Evolutionary conservation across 73 alveolate genomes (phyloP), one percentile per base, ranked within the genome.

Genomic region (Paramecium pentaurelia): DNA sequence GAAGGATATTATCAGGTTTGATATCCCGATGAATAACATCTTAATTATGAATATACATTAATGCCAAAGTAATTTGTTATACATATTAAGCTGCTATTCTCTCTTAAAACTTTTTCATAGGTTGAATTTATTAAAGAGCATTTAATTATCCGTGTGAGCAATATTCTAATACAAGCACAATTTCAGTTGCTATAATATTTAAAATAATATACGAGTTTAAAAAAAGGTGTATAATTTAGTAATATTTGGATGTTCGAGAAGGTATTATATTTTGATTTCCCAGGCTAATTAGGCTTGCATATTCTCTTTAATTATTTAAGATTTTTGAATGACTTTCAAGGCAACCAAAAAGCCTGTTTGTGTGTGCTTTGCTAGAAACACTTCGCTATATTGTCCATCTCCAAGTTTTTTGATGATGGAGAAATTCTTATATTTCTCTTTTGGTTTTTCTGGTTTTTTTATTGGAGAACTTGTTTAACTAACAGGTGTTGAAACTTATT

Each of bases 21-120:
- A 88, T 45, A 36, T 88, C 94, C 38, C 94, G 20, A 34, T 88
- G 94, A 20, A 88, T 88, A 2, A 88, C 94, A 22, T 88, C 86
- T 36, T 88, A 44, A 25, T 88, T 36, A 36, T 88, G 94, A 6
- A 88, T 51, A 16, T 36, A 88, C 54, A 71, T 70, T 6, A 88
- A 14, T 20, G 94, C 94, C 37, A 58, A 16, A 9, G 73, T 70
- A 38, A 77, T 30, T 88, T 88, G 27, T 22, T 88, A 4, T 2
- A 70, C 42, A 88, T 68, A 88, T 40, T 64, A 51, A 8, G 91
- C 90, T 38, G 94, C 94, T 2, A 38, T 42, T 28, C 75, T 88
- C 37, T 88, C 94, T 25, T 88, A 42, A 45, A 88, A 80, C 18
- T 44, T 80, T 80, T 40, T 44, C 12, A 27, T 8, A 12, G 91